Base-by-base conservation (phyloP, 805 yeast species). In the Barnettozyma wickerhamii region DNA sequence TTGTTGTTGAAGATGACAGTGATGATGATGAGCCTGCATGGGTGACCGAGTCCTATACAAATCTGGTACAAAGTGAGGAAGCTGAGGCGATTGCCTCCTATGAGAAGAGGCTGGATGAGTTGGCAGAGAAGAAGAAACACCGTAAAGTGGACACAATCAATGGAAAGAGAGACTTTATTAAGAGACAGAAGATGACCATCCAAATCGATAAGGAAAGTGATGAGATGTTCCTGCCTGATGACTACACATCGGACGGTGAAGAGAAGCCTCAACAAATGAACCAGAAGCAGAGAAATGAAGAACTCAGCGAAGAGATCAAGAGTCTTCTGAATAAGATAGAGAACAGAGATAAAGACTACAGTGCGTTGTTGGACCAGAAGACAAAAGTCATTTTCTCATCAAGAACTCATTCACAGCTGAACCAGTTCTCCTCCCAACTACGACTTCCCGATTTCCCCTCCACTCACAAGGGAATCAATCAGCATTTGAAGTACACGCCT, bases 331-430 rank as follows among this genome's bases (percentile, higher is more conserved):
- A 63, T 6, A 69, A 72, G 45, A 62, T 77, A 0, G 71, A 59
- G 10, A 50, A 56, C 6, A 43, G 44, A n/a, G 47, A 33, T 10
- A 47, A 44, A 9, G 43, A 36, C 45, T 48, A 44, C 21, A 28
- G 48, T 14, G 30, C 52, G 47, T 33, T 59, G 46, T 42, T 52
- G 9, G 52, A 49, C 7, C 61, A 64, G 15, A 62, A 75, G 0
- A 52, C 66, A 1, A 75, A 79, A 49, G 76, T 90, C 2, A 75
- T 63, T 50, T 89, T 80, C 55, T 72, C 95, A 0, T 87, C 96
- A 2, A 68, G 98, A 60, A 90, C 98, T 0, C 97, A 90, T 55
- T 86, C 96, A 0, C 98, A 90, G 57, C 65, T 90, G 33, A 69
- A 70, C 28, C 98, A 90, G 55, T 85, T 90, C 54, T 76, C 88